Percentiles rank a stretch among this genome's conserved stretches.
Evolutionary conservation across 371 early-diverging fungal genomes (phyloP).

Genomic region (Quaeritorhiza haematococci): DNA sequence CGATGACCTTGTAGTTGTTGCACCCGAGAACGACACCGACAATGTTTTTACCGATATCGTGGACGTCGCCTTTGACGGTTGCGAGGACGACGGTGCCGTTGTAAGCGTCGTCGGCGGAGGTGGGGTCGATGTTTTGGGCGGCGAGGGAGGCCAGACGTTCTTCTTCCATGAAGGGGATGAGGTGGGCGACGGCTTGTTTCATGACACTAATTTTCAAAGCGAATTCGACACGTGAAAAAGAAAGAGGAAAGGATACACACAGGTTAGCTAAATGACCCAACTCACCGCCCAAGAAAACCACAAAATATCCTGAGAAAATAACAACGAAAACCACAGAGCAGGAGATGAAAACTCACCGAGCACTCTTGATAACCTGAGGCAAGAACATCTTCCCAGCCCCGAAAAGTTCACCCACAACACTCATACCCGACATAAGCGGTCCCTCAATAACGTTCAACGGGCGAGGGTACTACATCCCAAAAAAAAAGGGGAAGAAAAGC

Average conservation of each 20-base stretch:
- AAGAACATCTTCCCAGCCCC: slow-evolving; percentile 94
- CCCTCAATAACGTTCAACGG: slow-evolving; percentile 92
- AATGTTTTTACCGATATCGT: slow-evolving; percentile 66
- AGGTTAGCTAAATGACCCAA: background rate
- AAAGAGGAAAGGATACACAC: background rate
- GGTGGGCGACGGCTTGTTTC: slow-evolving; percentile 91
- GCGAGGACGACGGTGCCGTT: slow-evolving; percentile 84
- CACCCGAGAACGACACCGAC: slow-evolving; percentile 91
- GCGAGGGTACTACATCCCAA: slow-evolving; percentile 56
- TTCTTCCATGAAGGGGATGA: slow-evolving; percentile 86
- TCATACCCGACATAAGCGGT: slow-evolving; percentile 92
- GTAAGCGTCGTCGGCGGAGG: slow-evolving; percentile 61
- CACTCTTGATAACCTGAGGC: slow-evolving; percentile 94
- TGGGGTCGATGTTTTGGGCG: slow-evolving; percentile 44
- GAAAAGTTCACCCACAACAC: slow-evolving; percentile 86
- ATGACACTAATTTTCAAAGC: slow-evolving; percentile 60
- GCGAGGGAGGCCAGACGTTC: slow-evolving; percentile 68
- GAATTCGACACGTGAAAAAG: background rate
- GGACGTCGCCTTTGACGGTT: slow-evolving; percentile 77
- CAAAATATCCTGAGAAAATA: background rate
- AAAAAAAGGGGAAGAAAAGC: background rate
- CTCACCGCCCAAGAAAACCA: background rate
- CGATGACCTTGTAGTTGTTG: slow-evolving; percentile 90
- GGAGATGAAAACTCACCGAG: slow-evolving; percentile 41
- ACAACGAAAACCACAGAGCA: slow-evolving; percentile 4